phyloP scores from a whole-genome alignment of 2,329 filamentous ascomycete species.

The Nemania sp. region DNA sequence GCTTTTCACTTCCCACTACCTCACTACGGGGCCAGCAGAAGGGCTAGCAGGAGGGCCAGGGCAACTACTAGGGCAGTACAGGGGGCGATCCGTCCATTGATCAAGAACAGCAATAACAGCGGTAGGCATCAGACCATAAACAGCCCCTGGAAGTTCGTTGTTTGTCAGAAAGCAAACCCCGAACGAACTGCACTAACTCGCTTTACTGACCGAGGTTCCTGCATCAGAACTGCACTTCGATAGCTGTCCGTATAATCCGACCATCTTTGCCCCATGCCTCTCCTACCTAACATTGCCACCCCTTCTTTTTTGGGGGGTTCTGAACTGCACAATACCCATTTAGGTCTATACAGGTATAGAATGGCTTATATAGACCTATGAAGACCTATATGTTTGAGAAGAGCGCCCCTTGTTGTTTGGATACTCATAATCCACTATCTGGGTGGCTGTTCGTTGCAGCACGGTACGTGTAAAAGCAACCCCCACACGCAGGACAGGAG shows the following conservation, averaged over 20 bases:
- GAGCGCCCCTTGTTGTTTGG: not conserved
- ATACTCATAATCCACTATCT: not conserved
- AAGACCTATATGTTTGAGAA: not conserved
- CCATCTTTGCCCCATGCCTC: slow-evolving; percentile 7
- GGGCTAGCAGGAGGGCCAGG: no score
- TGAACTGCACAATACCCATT: not conserved
- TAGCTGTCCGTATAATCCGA: slow-evolving; percentile 5
- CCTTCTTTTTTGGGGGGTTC: not conserved
- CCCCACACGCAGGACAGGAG: slow-evolving; percentile 5
- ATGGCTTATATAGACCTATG: not conserved
- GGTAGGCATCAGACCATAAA: slow-evolving; percentile 6
- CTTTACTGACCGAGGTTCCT: slow-evolving; percentile 12
- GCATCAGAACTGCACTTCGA: no score
- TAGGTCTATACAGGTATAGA: no score
- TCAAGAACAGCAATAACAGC: not conserved
- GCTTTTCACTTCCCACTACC: not conserved
- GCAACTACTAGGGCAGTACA: not conserved
- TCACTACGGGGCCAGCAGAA: no score
- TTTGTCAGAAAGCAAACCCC: slow-evolving; percentile 5
- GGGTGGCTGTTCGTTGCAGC: not conserved
- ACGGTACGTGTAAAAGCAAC: slow-evolving; percentile 9
- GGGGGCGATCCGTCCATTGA: slow-evolving; percentile 1
- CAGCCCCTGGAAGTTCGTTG: not conserved
- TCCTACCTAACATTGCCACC: slow-evolving; percentile 16
- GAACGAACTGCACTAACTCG: not conserved